Base-by-base conservation (phyloP, 257 asterid species). In the Pogostemon cablin region DNA sequence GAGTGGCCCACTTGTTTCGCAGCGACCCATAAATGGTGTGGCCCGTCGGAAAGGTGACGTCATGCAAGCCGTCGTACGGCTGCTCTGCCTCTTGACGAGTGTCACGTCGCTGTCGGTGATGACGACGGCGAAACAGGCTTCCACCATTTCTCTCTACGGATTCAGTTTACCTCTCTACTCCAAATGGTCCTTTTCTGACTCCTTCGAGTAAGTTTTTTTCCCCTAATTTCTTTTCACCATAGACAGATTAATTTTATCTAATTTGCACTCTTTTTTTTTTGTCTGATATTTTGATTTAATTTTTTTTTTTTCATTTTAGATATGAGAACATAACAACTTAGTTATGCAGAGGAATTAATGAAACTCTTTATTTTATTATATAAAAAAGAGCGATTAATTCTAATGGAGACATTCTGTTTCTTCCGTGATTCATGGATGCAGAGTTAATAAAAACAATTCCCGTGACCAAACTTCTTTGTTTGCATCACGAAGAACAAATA, bases 161-260 rank as follows among this genome's bases (percentile, higher is more conserved):
- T 84, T 92, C 75, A 83, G 65, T 72, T 6, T 92, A 5, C 96
- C 96, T 38, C 54, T 90, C 54, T 69, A 66, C 84, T 90, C 98
- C 84, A 90, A 90, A 54, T 92, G 98, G 98, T 86, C 97, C 52
- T 90, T 88, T 72, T 80, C 98, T 15, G 84, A 85, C 57, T 88
- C 98, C 12, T 90, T 92, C 73, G 82, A 73, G 98, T 92, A 81
- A 82, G 82, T 75, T 1, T 58, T 9, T 20, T 38, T 47, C 0
- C 2, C 3, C 3, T 9, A 32, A 8, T 9, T 32, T 56, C 3
- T 57, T 53, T 9, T 38, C 20, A 8, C 3, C 54, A 2, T 37
- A 9, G 5, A 37, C n/a, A n/a, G 32, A 25, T 25, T 25, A 25
- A 25, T 25, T 25, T 25, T 25, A 25, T 25, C 32, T 25, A 25